These are phyloP conservation scores for Cladosporium velox DNA, from an alignment of 2,329 filamentous ascomycete genomes.

Conservation along the genomic window DNA sequence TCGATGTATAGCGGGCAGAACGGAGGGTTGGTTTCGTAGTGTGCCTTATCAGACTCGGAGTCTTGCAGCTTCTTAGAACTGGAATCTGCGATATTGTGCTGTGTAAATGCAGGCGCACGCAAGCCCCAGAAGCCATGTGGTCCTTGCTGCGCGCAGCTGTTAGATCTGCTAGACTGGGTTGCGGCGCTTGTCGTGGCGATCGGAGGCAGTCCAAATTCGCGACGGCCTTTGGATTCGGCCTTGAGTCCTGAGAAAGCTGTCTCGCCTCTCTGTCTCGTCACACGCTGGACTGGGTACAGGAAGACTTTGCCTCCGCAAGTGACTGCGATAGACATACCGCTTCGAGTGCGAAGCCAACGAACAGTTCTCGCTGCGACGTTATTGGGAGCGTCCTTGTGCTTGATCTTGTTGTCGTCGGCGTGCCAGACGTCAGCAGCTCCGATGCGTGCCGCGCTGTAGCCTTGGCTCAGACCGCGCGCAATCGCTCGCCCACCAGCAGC, in stretches of 20 bases:
- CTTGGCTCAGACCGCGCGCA: constrained; percentile 72
- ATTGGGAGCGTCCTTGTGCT: constrained; percentile 60
- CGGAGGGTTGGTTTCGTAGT: constrained; percentile 81
- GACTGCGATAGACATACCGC: constrained; percentile 64
- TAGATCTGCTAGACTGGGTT: constrained; percentile 14
- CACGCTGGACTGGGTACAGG: constrained; percentile 63
- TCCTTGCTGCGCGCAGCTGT: constrained; percentile 33
- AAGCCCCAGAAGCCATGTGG: constrained; percentile 46
- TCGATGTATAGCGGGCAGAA: constrained; percentile 97
- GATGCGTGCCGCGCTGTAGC: constrained; percentile 69
- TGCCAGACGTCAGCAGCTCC: constrained; percentile 71
- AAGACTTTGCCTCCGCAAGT: constrained; percentile 67
- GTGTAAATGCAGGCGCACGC: constrained; percentile 17
- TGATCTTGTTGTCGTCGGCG: constrained; percentile 72
- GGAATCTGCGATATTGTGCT: background rate
- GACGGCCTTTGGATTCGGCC: constrained; percentile 30
- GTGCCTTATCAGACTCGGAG: constrained; percentile 11
- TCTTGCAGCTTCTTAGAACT: background rate
- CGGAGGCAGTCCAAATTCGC: constrained; percentile 21
- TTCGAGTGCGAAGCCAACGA: constrained; percentile 65
- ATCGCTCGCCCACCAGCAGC: constrained; percentile 69
- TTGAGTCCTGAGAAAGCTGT: constrained; percentile 54
- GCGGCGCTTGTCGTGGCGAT: constrained; percentile 23
- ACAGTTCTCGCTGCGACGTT: constrained; percentile 62
- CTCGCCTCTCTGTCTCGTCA: constrained; percentile 39